These are phyloP conservation scores for Fusarium sp. DNA, from an alignment of 2,329 filamentous ascomycete species.

Conservation along the genomic window DNA sequence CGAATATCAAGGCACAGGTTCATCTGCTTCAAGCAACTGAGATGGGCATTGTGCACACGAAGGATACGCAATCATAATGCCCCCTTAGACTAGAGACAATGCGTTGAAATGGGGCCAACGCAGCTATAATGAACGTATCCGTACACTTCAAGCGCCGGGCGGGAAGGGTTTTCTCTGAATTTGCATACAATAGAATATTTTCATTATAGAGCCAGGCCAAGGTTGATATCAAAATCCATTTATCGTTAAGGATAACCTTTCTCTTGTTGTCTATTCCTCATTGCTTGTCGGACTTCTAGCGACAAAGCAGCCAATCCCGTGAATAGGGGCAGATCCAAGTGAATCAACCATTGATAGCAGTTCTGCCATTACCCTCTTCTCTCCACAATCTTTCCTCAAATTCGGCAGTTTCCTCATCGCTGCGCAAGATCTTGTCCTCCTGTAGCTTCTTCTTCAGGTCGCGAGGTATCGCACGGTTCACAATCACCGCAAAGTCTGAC, in stretches of 20 bases:
- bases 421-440: background rate
- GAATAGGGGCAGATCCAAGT: background rate
- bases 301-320: background rate
- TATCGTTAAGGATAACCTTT: background rate
- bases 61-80: background rate
- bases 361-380: background rate
- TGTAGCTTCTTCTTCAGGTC: slow-evolving; percentile 2
- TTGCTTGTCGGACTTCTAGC: background rate
- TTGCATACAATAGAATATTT: background rate
- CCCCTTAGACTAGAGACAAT: background rate
- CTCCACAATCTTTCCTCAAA: background rate
- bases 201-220: background rate
- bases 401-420: background rate
- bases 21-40: background rate
- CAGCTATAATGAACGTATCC: background rate
- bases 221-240: background rate
- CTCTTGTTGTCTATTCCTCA: background rate
- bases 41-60: background rate
- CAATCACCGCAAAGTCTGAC: background rate
- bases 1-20: background rate
- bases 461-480: background rate
- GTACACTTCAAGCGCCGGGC: background rate
- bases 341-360: background rate
- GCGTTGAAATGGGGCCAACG: background rate
- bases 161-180: background rate